These are phyloP conservation scores for Aspergillus uvarum DNA, from an alignment of 2,329 filamentous ascomycete species.

Conservation along the genomic window DNA sequence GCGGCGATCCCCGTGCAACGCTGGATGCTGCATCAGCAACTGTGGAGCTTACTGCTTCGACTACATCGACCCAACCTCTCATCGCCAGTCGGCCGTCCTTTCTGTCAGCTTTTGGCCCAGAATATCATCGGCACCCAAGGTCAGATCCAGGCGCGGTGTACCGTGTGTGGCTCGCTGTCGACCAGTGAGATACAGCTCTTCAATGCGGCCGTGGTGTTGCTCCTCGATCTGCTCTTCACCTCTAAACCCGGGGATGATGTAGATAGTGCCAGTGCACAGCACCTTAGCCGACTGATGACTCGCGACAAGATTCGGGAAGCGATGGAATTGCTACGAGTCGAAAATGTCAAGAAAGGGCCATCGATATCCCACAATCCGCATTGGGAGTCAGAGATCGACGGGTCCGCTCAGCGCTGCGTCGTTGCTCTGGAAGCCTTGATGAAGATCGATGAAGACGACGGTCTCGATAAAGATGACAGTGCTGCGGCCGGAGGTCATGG, in stretches of 20 bases:
- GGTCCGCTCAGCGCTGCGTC: not conserved
- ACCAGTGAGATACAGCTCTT: constrained; percentile 5
- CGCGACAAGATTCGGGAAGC: constrained; percentile 14
- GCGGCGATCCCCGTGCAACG: constrained; percentile 17
- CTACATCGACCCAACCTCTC: constrained; percentile 12
- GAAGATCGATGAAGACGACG: not conserved
- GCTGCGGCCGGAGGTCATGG: too few relatives aligned
- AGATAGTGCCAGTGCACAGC: not conserved
- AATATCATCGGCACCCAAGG: constrained; percentile 12
- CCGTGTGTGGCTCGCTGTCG: constrained; percentile 12
- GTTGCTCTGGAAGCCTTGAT: not conserved
- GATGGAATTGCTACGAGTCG: constrained; percentile 10
- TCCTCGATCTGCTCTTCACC: not conserved
- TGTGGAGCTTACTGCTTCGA: constrained; percentile 19
- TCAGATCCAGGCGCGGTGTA: constrained; percentile 11
- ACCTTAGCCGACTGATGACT: constrained; percentile 9
- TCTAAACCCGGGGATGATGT: not conserved
- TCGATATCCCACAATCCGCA: not conserved
- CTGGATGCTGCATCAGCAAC: constrained; percentile 21
- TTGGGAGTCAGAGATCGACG: not conserved
- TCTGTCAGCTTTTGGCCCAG: constrained; percentile 14
- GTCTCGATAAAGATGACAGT: not conserved
- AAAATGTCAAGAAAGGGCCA: too few relatives aligned
- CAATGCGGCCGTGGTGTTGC: not conserved
- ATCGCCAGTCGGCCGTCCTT: not conserved